Evolutionary conservation across 2,329 filamentous ascomycete species (phyloP).

Genomic region (Exophiala dermatitidis): DNA sequence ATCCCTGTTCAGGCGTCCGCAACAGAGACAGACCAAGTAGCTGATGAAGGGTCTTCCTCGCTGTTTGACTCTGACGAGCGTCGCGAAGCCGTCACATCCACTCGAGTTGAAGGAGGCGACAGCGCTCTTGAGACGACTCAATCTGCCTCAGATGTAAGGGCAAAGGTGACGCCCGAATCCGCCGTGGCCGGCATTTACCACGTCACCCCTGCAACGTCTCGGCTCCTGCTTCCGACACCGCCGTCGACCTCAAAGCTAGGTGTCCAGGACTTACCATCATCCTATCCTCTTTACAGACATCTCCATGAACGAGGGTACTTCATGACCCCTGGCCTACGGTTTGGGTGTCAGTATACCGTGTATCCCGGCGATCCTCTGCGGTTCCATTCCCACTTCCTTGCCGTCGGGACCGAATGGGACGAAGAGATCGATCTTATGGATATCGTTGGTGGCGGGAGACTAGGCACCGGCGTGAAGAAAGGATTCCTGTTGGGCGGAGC

Average conservation of each 20-base stretch:
- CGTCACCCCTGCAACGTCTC: slow-evolving; percentile 47
- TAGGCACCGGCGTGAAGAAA: slow-evolving; percentile 95
- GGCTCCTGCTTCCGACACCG: slow-evolving; percentile 38
- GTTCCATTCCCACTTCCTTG: slow-evolving; percentile 92
- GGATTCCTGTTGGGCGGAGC: slow-evolving; percentile 75
- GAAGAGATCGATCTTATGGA: slow-evolving; percentile 78
- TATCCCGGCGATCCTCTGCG: slow-evolving; percentile 92
- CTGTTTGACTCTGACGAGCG: slow-evolving; percentile 7
- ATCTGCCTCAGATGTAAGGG: not conserved
- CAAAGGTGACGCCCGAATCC: slow-evolving; percentile 1
- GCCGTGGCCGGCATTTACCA: slow-evolving; percentile 16
- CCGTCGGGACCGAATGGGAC: slow-evolving; percentile 78
- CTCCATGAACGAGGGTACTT: slow-evolving; percentile 75
- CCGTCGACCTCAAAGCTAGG: slow-evolving; percentile 23
- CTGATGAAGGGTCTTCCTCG: not conserved
- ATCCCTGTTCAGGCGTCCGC: slow-evolving; percentile 23
- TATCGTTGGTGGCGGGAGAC: slow-evolving; percentile 72
- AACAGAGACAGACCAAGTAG: not conserved
- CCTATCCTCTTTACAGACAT: slow-evolving; percentile 71
- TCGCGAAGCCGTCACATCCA: slow-evolving; percentile 8
- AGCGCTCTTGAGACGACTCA: not conserved
- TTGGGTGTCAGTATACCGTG: slow-evolving; percentile 88
- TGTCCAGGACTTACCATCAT: slow-evolving; percentile 38
- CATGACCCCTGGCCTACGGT: slow-evolving; percentile 84
- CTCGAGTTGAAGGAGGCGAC: not conserved